Conservation (phyloP, 2,329 filamentous ascomycete genomes). For the Nothophaeocryptopus gaeumannii region DNA sequence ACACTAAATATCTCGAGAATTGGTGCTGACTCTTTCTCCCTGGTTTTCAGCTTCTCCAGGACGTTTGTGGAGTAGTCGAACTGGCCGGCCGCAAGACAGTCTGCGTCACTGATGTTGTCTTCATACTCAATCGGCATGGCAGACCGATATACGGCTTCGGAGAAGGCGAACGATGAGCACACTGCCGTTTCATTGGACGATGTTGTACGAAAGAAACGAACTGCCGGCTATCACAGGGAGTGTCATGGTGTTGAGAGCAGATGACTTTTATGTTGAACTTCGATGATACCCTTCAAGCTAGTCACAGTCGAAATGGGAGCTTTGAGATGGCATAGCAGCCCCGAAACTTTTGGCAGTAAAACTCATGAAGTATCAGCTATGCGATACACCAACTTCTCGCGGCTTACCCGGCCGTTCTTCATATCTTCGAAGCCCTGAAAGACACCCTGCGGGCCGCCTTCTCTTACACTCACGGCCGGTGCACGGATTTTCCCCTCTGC, state of each 20-base stretch:
- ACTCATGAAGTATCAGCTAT: constrained; percentile 16
- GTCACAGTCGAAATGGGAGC: too few species aligned
- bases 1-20: not conserved
- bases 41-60: constrained; percentile 20
- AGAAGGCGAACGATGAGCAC: constrained; percentile 1
- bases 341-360: not conserved
- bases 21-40: not conserved
- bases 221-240: not conserved
- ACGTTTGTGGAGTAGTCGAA: constrained; percentile 27
- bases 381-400: constrained; percentile 48
- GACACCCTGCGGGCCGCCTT: constrained; percentile 43
- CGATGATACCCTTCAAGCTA: too few species aligned
- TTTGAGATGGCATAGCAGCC: too few species aligned
- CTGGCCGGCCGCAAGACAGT: constrained; percentile 54
- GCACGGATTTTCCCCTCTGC: constrained; percentile 42
- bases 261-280: too few species aligned
- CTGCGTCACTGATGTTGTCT: constrained; percentile 61
- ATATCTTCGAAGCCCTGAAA: constrained; percentile 44
- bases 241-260: not conserved
- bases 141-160: constrained; percentile 20
- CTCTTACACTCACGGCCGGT: constrained; percentile 41
- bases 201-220: not conserved
- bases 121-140: constrained; percentile 37
- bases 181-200: not conserved
- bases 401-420: constrained; percentile 45